A percentile compares a stretch with the other conserved stretches of the same genome.
Conservation (phyloP, 768 basidiomycete species). For the Infundibulicybe gibba region DNA sequence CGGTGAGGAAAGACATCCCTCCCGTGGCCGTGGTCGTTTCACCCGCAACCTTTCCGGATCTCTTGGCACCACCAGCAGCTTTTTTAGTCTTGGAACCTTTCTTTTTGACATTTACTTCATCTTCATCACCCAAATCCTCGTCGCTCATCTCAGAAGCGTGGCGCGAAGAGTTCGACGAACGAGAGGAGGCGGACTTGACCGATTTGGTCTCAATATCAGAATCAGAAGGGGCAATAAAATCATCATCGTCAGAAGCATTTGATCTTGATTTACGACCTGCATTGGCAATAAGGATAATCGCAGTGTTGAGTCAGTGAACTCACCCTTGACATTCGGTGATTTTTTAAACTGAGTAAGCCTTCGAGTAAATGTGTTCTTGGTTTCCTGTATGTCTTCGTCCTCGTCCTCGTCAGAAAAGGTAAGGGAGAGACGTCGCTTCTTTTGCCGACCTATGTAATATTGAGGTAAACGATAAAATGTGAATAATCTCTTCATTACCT, state of each 20-base stretch:
- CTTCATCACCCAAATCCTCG: slow-evolving; percentile 35
- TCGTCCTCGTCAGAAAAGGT: slow-evolving; percentile 41
- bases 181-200: slow-evolving; percentile 47
- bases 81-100: slow-evolving; percentile 32
- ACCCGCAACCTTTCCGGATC: slow-evolving; percentile 17
- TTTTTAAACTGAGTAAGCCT: slow-evolving; percentile 64
- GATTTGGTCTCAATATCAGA: slow-evolving; percentile 54
- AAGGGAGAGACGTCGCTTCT: slow-evolving; percentile 59
- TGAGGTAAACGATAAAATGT: not conserved
- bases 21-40: slow-evolving; percentile 15
- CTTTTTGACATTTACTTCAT: slow-evolving; percentile 32
- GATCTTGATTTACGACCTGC: slow-evolving; percentile 39
- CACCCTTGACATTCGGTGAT: slow-evolving; percentile 54
- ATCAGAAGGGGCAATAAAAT: slow-evolving; percentile 69
- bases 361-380: slow-evolving; percentile 47
- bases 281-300: slow-evolving; percentile 1
- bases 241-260: slow-evolving; percentile 53
- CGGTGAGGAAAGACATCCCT: slow-evolving; percentile 60
- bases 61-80: slow-evolving; percentile 23
- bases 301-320: slow-evolving; percentile 7
- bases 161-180: slow-evolving; percentile 44
- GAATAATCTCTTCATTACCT: not conserved
- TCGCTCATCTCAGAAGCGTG: slow-evolving; percentile 31
- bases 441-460: slow-evolving; percentile 36
- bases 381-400: slow-evolving; percentile 45